Base-by-base conservation (phyloP, 768 basidiomycete genomes). In the Boletus reticulatus region DNA sequence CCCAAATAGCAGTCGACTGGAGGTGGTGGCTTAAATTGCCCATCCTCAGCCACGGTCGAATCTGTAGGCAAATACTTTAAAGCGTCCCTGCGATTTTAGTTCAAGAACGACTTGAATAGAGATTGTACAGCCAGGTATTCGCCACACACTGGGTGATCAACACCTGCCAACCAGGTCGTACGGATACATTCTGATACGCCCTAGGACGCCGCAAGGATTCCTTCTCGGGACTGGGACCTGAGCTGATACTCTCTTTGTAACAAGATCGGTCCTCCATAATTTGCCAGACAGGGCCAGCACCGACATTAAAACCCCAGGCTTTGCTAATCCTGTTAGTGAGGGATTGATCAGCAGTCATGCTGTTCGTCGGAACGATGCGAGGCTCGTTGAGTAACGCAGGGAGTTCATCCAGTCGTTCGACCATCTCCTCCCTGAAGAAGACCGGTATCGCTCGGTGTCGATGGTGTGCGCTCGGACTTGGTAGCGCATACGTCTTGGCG, bases 231-330 rank as follows among this genome's bases (percentile, higher is more conserved):
- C 61, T 56, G 10, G 67, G 57, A 4, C 72, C 71, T 12, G 65
- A 55, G 20, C 34, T 31, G 32, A 65, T 55, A 4, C 80, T 76
- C 61, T 92, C 91, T 64, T 88, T 91, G 68, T 76, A 92, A 81
- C 87, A 93, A 1, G 80, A 82, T 48, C 89, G 72, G 59, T 94
- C 92, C 64, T 94, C 92, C 43, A 80, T 70, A 36, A 92, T 69
- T 55, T 92, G 86, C 89, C 90, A 93, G 7, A 90, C 62, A 1
- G 90, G 89, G 0, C 92, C 91, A 4, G 82, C 67, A 4, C 90
- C 89, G 14, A 88, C 81, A 59, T 88, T 89, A 62, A 81, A 84
- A 0, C 87, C 84, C 86, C 85, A 89, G 0, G 86, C 76, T 62
- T 84, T 89, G 62, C 78, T 84, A 10, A 88, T 55, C 43, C 86